Evolutionary conservation across 2,329 filamentous ascomycete species (phyloP).

Genomic region (Cyphellophora europaea): DNA sequence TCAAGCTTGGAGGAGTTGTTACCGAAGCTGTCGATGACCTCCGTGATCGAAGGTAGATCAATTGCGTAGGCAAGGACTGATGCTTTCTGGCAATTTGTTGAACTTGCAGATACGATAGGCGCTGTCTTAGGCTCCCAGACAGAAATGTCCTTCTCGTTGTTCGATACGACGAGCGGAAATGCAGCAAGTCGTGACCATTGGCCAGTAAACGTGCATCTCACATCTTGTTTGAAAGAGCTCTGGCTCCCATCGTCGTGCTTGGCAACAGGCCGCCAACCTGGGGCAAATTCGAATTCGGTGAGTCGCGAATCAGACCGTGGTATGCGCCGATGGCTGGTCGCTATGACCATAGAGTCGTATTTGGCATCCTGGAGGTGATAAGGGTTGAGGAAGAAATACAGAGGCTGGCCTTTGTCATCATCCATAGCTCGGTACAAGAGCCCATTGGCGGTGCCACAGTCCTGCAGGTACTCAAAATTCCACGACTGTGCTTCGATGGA

Average conservation of each 20-base stretch:
- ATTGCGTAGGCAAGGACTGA: background rate
- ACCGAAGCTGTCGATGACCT: background rate
- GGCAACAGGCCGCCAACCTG: constrained; percentile 33
- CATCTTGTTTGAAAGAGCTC: background rate
- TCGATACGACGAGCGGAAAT: background rate
- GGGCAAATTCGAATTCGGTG: constrained; percentile 36
- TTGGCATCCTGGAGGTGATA: constrained; percentile 35
- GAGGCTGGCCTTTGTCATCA: constrained; percentile 14
- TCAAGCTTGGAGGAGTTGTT: background rate
- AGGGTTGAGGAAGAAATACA: constrained; percentile 53
- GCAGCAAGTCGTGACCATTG: background rate
- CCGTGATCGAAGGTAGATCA: background rate
- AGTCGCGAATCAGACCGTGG: constrained; percentile 37
- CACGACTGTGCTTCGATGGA: too few species aligned
- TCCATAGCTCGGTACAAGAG: constrained; percentile 5
- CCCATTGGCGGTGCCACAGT: constrained; percentile 11
- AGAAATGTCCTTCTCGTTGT: background rate
- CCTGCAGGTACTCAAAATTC: constrained; percentile 1
- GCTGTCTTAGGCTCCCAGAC: background rate
- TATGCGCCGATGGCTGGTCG: constrained; percentile 36
- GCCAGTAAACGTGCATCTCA: background rate
- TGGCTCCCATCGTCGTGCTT: constrained; percentile 8
- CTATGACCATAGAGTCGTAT: constrained; percentile 49
- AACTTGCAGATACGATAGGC: too few species aligned
- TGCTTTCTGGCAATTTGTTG: background rate